Conservation (phyloP, 2,329 filamentous ascomycete genomes). For the Fusarium sterilihyphosum region DNA sequence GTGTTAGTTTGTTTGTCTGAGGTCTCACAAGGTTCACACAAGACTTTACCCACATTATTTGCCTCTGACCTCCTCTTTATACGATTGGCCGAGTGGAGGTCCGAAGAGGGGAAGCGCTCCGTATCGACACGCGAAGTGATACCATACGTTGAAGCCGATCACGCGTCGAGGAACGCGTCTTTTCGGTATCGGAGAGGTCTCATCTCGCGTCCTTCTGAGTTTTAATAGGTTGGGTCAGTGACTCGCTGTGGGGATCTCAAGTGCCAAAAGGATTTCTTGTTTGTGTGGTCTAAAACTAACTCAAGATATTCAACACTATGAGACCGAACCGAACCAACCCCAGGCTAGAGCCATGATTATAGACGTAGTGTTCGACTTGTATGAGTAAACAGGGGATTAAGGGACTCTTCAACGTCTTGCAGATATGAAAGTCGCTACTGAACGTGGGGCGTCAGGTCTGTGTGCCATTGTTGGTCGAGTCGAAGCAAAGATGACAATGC, state of each 20-base stretch:
- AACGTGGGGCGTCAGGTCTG: not conserved
- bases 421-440: not conserved
- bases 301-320: not conserved
- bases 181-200: no score
- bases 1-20: no score
- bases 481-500: not conserved
- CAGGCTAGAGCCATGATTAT: no score
- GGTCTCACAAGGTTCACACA: fast-evolving
- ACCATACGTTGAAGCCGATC: not conserved
- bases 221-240: fast-evolving
- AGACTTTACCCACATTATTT: not conserved
- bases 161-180: no score
- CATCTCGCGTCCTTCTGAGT: fast-evolving
- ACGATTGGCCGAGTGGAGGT: no score
- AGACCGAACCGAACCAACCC: not conserved
- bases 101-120: no score
- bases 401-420: fast-evolving
- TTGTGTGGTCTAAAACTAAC: no score
- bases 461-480: not conserved
- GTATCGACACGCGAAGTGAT: no score
- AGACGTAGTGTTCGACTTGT: not conserved
- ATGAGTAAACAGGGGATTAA: fast-evolving
- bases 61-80: not conserved
- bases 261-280: not conserved
- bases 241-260: not conserved